These are phyloP conservation scores for Lasiodiplodia theobromae DNA, from an alignment of 2,329 filamentous ascomycete genomes.

Conservation along the genomic window DNA sequence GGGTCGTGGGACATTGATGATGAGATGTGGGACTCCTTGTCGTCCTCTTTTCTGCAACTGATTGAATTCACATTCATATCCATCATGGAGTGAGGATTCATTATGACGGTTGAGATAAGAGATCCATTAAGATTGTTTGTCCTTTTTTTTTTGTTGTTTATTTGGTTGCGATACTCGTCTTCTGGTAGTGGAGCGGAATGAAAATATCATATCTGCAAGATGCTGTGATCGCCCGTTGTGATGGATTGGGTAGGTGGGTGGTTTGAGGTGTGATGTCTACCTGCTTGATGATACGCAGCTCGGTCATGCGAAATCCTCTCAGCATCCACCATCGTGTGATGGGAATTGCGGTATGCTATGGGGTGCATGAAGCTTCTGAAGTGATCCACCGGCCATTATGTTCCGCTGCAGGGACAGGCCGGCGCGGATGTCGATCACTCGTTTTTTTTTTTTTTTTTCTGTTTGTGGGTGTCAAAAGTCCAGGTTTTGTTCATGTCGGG, in stretches of 20 bases:
- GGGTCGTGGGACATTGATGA: background rate
- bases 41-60: slow-evolving; percentile 18
- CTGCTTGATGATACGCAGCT: too few relatives aligned
- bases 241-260: background rate
- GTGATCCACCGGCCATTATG: too few relatives aligned
- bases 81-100: background rate
- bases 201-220: background rate
- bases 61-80: background rate
- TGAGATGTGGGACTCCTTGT: background rate
- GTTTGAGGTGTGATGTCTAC: too few relatives aligned
- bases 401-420: too few relatives aligned
- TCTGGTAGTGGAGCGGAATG: background rate
- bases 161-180: background rate
- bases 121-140: background rate
- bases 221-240: background rate
- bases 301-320: too few relatives aligned
- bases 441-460: too few relatives aligned
- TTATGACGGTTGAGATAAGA: slow-evolving; percentile 4
- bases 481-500: too few relatives aligned
- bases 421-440: too few relatives aligned
- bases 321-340: too few relatives aligned
- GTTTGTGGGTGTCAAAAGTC: too few relatives aligned
- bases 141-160: background rate
- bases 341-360: too few relatives aligned
- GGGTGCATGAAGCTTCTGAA: too few relatives aligned